Evolutionary conservation across 768 basidiomycete genomes (phyloP).

Genomic region (Crucibulum laeve): DNA sequence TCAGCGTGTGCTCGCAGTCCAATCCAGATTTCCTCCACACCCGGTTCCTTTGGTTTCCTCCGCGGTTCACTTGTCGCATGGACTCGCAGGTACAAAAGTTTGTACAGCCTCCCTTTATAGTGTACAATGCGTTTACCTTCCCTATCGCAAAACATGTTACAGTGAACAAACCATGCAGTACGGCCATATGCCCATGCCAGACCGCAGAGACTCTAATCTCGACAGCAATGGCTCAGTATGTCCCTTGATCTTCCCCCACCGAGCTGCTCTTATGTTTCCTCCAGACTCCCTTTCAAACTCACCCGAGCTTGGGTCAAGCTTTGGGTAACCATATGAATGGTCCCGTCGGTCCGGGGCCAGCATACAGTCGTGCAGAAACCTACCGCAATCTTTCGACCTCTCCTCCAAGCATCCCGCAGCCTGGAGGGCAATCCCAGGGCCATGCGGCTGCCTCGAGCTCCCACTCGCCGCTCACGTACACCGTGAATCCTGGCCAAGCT

Average conservation of each 20-base stretch:
- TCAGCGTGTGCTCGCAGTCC: no score
- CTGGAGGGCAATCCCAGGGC: constrained; percentile 20
- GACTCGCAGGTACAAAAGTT: constrained; percentile 34
- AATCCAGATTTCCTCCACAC: no score
- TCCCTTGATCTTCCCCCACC: constrained; percentile 17
- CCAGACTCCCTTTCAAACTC: constrained; percentile 47
- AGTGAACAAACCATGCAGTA: constrained; percentile 63
- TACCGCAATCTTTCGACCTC: constrained; percentile 36
- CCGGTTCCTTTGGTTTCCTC: no score
- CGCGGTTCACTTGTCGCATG: constrained; percentile 33
- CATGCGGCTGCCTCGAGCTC: constrained; percentile 27
- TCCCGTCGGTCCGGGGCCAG: constrained; percentile 22
- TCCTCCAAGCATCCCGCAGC: constrained; percentile 31
- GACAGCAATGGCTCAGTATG: constrained; percentile 60
- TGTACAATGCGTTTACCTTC: constrained; percentile 8
- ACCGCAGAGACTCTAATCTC: constrained; percentile 50
- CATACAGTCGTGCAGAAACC: constrained; percentile 15
- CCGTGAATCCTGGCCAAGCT: constrained; percentile 22
- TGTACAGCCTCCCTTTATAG: constrained; percentile 20
- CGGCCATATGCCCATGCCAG: constrained; percentile 47
- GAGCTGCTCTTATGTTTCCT: constrained; percentile 21
- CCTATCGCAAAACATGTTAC: constrained; percentile 13
- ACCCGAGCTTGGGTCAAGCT: constrained; percentile 62
- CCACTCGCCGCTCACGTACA: constrained; percentile 34
- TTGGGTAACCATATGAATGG: constrained; percentile 48